Base-by-base conservation (phyloP, 2,329 filamentous ascomycete genomes). In the Botryosphaeria dothidea region DNA sequence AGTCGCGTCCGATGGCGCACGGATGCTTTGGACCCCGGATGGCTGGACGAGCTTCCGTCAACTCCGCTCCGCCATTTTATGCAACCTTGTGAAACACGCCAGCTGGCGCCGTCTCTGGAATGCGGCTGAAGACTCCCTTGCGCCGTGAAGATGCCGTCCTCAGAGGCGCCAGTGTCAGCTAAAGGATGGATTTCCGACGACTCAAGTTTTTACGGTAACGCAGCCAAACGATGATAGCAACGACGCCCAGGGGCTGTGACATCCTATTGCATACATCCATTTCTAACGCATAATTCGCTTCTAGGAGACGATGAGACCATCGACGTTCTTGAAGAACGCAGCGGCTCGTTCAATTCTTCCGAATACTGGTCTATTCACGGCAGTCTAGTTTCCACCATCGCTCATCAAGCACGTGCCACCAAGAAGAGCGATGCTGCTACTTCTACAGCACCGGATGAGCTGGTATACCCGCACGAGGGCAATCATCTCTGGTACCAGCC, bases 391-490 rank as follows among this genome's bases (percentile, higher is more conserved):
- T 27, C 62, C 9, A 64, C 51, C 5, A 27, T 58, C 8, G 62
- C 52, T n/a, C 21, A 49, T 29, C 49, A 48, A 31, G 41, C 51
- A 29, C 51, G 51, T 41, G 51, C 29, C 43, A 27, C 27, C 15
- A 34, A 25, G 9, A 23, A 27, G 19, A 64, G 21, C 49, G 23
- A 67, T 56, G 46, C 34, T 62, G 27, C 62, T 57, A 15, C 66
- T 34, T 66, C 56, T 67, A n/a, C 64, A 51, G 21, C 49, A 63
- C 6, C 65, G 27, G n/a, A 34, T 5, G 56, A 70, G 25, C 65
- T 73, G 2, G 68, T 70, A 76, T 91, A 92, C 71, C 83, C 83
- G 1, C 88, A 87, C 68, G 82, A 86, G 65, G 86, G 84, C 36
- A 65, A 82, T 1, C 62, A 75, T 0, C 74, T 71, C 67, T 88